These are phyloP conservation scores for Lagerstroemia speciosa DNA, from an alignment of 345 rosid species.

Conservation along the genomic window DNA sequence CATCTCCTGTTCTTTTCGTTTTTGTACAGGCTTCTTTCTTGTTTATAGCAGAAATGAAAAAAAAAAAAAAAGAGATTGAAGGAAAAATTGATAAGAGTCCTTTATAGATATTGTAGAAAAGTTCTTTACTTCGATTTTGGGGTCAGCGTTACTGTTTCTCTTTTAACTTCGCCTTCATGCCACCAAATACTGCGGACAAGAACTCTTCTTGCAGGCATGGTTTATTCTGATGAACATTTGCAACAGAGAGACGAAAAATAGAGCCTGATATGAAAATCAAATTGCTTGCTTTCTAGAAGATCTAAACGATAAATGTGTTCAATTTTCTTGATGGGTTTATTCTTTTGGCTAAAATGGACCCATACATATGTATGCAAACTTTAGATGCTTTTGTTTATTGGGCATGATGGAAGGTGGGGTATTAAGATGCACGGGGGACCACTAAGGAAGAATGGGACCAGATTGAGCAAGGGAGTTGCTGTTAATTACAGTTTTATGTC, in stretches of 20 bases:
- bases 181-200: no score
- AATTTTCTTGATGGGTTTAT: background rate
- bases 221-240: no score
- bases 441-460: background rate
- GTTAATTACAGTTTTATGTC: no score
- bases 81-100: no score
- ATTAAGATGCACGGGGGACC: no score
- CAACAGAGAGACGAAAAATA: no score
- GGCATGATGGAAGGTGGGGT: background rate
- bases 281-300: background rate
- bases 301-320: background rate
- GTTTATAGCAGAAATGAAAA: background rate
- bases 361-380: background rate
- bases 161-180: background rate
- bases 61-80: no score
- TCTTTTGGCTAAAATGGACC: background rate
- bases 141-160: no score
- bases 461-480: background rate
- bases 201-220: no score
- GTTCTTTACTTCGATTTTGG: no score
- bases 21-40: background rate
- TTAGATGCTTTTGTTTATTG: background rate
- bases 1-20: background rate
- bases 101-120: no score
- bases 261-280: no score